These are phyloP conservation scores for Galeopsis tetrahit DNA, from an alignment of 257 asterid species.

Conservation along the genomic window DNA sequence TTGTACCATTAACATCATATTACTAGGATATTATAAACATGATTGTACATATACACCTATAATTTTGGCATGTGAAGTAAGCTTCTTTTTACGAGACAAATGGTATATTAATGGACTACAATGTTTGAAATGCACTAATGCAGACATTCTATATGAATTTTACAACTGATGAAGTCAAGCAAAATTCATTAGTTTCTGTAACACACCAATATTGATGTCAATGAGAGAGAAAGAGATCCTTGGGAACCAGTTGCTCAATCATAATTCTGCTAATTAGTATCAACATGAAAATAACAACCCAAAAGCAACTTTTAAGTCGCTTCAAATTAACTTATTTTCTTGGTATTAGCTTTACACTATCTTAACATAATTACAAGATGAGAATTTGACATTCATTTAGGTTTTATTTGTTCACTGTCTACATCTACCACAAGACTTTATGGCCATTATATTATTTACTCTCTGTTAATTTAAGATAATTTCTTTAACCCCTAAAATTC, in stretches of 20 bases:
- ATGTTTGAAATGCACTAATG: not conserved
- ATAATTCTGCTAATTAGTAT: not conserved
- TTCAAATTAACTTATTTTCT: conserved; percentile 17
- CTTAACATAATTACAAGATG: conserved; percentile 1
- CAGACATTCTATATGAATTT: conserved; percentile 1
- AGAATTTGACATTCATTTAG: conserved; percentile 16
- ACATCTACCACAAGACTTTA: not conserved
- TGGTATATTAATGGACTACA: not conserved
- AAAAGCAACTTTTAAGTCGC: not conserved
- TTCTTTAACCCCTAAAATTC: not conserved
- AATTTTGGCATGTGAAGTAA: not conserved
- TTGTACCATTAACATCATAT: not conserved
- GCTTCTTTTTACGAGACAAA: conserved; percentile 14
- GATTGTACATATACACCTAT: not conserved
- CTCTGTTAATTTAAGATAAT: not conserved
- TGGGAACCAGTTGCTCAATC: not conserved
- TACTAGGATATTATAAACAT: not conserved
- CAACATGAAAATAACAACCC: not conserved
- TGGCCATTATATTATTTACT: not conserved
- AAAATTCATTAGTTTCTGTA: not conserved
- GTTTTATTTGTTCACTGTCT: not conserved
- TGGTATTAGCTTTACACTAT: not conserved
- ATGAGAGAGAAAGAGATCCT: not conserved
- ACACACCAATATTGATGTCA: conserved; percentile 9
- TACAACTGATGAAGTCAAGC: not conserved